Base-by-base conservation (phyloP, 352 stramenopile species). In the Peronosclerospora sorghi region DNA sequence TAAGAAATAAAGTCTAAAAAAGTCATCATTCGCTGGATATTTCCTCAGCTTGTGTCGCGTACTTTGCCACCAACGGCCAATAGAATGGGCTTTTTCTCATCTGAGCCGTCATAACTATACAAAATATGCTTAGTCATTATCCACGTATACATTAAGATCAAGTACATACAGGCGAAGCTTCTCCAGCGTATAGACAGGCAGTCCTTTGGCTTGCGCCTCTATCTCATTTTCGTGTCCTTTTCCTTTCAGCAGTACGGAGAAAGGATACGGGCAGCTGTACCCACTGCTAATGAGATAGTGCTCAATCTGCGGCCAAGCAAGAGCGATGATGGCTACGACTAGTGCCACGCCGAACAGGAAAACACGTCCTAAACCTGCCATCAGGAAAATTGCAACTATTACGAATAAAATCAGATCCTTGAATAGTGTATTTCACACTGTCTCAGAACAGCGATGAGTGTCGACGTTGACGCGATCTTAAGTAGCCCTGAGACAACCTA, bases 291-390 rank as follows among this genome's bases (percentile, higher is more conserved):
- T 39, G 39, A 90, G 59, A 37, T 82, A 57, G 37, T 85, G 63
- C 65, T 90, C 77, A 51, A 87, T 72, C 40, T 70, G 57, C 21
- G 77, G 77, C 77, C 77, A 90, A 21, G 59, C 61, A 32, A 87
- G 48, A 34, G 70, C 73, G 18, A 87, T 35, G 14, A 79, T 54
- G 2, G 71, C 70, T 24, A 68, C 66, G 12, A 81, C 26, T 14
- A 81, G 48, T 53, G 73, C 73, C 32, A 80, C 39, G 14, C 62
- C 56, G 23, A 83, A 46, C 46, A 68, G 59, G 44, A 70, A 58
- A 29, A 62, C 66, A 17, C 61, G 62, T 41, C 52, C 64, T 13
- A 58, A 30, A 32, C 62, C 48, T 38, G 64, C 56, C 39, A 63
- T 71, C 5, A 8, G 10, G 15, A 35, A 17, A 8, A 19, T 8